Evolutionary conservation across 1,139 yeast genomes (phyloP), one percentile per base, ranked within the genome.

Genomic region (Yamadazyma oceani): DNA sequence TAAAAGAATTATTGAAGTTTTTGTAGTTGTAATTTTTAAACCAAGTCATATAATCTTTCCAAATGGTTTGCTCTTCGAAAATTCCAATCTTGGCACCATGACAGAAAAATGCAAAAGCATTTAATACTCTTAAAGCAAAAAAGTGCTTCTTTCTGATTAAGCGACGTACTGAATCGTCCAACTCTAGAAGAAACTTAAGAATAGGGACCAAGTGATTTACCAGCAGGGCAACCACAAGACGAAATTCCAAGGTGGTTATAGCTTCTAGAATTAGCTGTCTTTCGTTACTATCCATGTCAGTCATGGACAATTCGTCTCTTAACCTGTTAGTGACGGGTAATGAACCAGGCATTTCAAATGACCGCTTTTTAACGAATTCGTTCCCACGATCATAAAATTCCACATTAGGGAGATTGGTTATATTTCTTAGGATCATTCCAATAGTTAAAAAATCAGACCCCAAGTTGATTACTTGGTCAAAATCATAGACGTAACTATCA

Each of bases 41-140:
- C 63, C 62, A 58, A 2, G 17, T 9, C 5, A 57, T 45, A 36
- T 46, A 63, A 29, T 61, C 62, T 10, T 44, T 25, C 69, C 68
- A 64, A 23, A 62, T 44, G 37, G 55, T 62, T 15, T 45, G 35
- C 4, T 48, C 36, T 5, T 36, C 40, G 41, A 50, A 54, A 3
- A 62, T 31, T 29, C 50, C 50, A 34, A 64, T 58, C 17, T 57
- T 45, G 16, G 51, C 42, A 35, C 50, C 38, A 12, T 50, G 35
- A 25, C 51, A 46, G 3, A 60, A 32, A 28, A 53, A 46, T 4
- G 57, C 35, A 37, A 50, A 59, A 2, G 48, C 41, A 37, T 41
- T 58, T 11, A 64, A 33, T 2, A 63, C n/a, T 22, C 62, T 46
- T 19, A 62, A 40, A 0, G 66, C 66, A 37, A 55, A 54, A 29